Base-by-base conservation (phyloP, 2,329 filamentous ascomycete genomes). In the Colletotrichum eleusines region DNA sequence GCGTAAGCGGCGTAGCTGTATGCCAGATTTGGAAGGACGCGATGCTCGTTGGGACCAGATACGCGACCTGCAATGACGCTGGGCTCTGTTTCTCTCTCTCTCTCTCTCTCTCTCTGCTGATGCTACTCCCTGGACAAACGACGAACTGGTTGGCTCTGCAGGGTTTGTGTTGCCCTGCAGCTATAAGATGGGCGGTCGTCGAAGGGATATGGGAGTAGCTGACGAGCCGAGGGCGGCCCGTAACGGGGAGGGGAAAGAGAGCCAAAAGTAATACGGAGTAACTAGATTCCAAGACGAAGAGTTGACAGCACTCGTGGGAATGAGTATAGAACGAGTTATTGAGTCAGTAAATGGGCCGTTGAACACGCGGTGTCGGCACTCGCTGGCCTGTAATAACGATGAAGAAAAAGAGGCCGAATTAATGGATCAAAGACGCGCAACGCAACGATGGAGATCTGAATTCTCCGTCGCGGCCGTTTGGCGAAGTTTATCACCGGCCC, bases 51-150 rank as follows among this genome's bases (percentile, higher is more conserved):
- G 5, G 18, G 33, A 42, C 44, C n/a, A 65, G 61, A 65, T 46
- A 65, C 54, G 66, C 53, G 40, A 46, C 54, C 33, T 53, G 66
- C 65, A 65, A 69, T 61, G 53, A 53, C n/a, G 51, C 35, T 33
- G 11, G 33, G 51, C 31, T 35, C 31, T 23, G 11, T 31, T 9
- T 33, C 12, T 35, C 11, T 23, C 11, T 14, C 20, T 35, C 11
- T 23, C 11, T 14, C 20, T 31, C 5, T 33, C 12, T 23, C 11
- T 31, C 16, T n/a, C 20, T 28, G 46, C 20, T n/a, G n/a, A 28
- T 31, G 11, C 26, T n/a, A 9, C 46, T 59, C 35, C 61, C 38
- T 59, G 61, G 26, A 18, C 35, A 33, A 63, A 23, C 48, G 35
- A 66, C 44, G 16, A 18, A 38, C 12, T n/a, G n/a, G 20, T 4